Base-by-base conservation (phyloP, 176 grass and related monocot species). In the Oryza longistaminata region DNA sequence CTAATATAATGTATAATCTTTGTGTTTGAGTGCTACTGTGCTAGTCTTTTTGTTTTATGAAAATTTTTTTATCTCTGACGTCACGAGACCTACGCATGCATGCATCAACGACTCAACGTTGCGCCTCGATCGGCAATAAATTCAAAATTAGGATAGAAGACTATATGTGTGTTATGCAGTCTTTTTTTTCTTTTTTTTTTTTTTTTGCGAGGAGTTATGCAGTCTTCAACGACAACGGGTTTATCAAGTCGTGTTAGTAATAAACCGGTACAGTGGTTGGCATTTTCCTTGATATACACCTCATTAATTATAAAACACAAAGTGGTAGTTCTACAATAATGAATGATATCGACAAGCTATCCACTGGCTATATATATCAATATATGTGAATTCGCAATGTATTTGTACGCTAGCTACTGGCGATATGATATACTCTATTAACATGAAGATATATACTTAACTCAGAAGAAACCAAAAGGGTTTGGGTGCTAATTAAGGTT, bases 401-500 rank as follows among this genome's bases (percentile, higher is more conserved):
- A 24, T 44, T n/a, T 65, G 26, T 78, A 66, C 60, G 76, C 60
- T 16, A 66, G 76, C 60, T 16, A 66, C 9, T 27, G 76, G 61
- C 35, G 4, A 66, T 79, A 78, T 45, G 4, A 66, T 79, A 78
- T 45, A 26, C n/a, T n/a, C n/a, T 7, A 66, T 29, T 60, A 66
- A 60, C 27, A 19, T 27, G 37, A 79, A 15, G 24, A 14, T 0
- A 45, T 65, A 79, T 45, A 79, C 76, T 79, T 79, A 79, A 29
- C 76, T 24, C 37, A 46, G 14, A 66, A 79, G 76, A 17, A 65
- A 78, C 58, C 60, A 78, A 17, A 4, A 24, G 6, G n/a, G 53
- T 26, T 65, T 16, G 64, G 7, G 3, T 43, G 42, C 42, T 43
- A 21, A 2, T 5, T 0, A 19, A 19, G 52, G 52, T 55, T 21